Base-by-base conservation (phyloP, 2,329 filamentous ascomycete genomes). In the Pochonia chlamydosporia region DNA sequence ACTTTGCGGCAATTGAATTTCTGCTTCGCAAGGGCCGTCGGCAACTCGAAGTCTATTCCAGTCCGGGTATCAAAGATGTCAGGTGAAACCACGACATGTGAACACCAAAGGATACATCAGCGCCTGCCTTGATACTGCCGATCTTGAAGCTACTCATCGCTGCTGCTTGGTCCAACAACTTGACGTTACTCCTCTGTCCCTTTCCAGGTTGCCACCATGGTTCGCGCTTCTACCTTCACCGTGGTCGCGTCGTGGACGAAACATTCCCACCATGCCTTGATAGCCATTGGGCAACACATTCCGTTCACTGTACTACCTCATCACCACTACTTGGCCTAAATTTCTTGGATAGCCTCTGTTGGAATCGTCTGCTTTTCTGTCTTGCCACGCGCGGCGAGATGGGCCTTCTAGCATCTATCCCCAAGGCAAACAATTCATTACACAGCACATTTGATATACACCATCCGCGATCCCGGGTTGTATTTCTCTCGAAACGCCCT, bases 1-100 rank as follows among this genome's bases (percentile, higher is more conserved):
- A 96, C 61, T 96, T 96, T 66, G 74, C 76, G 14, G 84, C 89
- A 5, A 85, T 96, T 48, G 91, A 96, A 65, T 93, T 89, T 63
- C 71, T 95, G 28, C 63, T 96, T 44, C 79, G 91, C 50, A 92
- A 89, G 63, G 91, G 91, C 20, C 77, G 80, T 35, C 79, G 88
- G 39, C 89, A 96, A 63, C 72, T 96, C 16, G 89, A 95, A 53
- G 78, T 83, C 40, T 93, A 93, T 67, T 81, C 85, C n/a, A 80
- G 84, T 5, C 82, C 86, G 23, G 85, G 85, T 3, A 90, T 95
- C 58, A 88, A 82, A 59, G 88, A 93, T 63, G 84, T 95, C 50
- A 69, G 67, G 53, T 74, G 59, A 56, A 56, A 14, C 5, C 28
- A 24, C 21, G 11, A 21, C 21, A 21, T 23, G 31, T 31, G 11